phyloP scores from a whole-genome alignment of 208 protist genomes.

The Trypanosoma melophagium region DNA sequence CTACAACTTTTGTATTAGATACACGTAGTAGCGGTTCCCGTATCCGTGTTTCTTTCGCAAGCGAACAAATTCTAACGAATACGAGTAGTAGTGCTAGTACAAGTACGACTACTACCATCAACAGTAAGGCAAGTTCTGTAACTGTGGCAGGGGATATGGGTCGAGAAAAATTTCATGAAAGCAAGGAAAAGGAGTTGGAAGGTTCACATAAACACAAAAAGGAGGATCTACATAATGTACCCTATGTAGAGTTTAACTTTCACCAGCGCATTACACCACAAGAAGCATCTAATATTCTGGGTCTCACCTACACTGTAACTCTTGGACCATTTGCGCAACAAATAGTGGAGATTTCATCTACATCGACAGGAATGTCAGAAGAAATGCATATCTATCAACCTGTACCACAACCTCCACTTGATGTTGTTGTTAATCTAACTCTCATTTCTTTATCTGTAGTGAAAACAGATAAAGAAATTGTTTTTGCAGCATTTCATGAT shows the following conservation, averaged over 20 bases:
- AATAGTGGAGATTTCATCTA: conserved; percentile 52
- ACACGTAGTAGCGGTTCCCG: conserved; percentile 1
- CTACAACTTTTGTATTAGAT: conserved; percentile 31
- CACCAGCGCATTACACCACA: conserved; percentile 23
- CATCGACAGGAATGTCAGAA: conserved; percentile 17
- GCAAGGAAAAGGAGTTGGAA: neutral
- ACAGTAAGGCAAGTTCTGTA: neutral
- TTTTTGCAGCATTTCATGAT: conserved; percentile 72
- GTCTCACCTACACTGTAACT: conserved; percentile 45
- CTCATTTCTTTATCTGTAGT: conserved; percentile 68
- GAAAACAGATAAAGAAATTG: conserved; percentile 55
- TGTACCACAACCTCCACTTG: conserved; percentile 45
- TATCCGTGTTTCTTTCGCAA: conserved; percentile 21
- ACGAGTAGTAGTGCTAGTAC: neutral
- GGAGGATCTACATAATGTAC: neutral
- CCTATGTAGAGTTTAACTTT: conserved; percentile 32
- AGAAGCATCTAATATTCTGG: conserved; percentile 29
- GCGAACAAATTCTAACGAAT: neutral
- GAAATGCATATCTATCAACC: conserved; percentile 18
- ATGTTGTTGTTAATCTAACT: conserved; percentile 61
- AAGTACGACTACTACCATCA: neutral
- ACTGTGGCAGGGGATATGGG: too few relatives aligned
- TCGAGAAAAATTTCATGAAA: neutral
- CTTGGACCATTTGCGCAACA: conserved; percentile 63
- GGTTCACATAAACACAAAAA: neutral